phyloP scores from a whole-genome alignment of 345 rosid species.

The Dipteronia sinensis region DNA sequence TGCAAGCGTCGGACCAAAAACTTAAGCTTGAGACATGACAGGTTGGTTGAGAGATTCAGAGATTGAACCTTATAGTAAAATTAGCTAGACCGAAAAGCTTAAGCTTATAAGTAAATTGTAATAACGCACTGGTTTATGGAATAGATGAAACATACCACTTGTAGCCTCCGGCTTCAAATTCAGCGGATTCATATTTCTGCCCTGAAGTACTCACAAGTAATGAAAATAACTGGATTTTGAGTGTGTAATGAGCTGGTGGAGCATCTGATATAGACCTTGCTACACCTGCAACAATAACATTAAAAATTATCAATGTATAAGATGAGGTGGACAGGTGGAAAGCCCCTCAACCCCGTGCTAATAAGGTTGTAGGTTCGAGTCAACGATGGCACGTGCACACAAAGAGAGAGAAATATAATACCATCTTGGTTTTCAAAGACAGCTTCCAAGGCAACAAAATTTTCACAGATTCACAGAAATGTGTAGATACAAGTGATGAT shows the following conservation, averaged over 20 bases:
- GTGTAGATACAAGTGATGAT: not conserved
- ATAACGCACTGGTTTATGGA: too few relatives aligned
- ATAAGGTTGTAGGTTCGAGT: not conserved
- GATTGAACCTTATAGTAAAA: too few relatives aligned
- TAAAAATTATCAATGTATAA: not conserved
- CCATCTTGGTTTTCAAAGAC: slow-evolving; percentile 14
- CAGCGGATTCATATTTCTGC: slow-evolving; percentile 61
- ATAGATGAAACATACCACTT: slow-evolving; percentile 53
- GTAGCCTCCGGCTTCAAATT: slow-evolving; percentile 70
- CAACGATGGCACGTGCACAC: not conserved
- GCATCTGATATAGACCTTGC: slow-evolving; percentile 45
- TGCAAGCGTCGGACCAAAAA: slow-evolving; percentile 13
- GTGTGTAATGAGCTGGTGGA: slow-evolving; percentile 51
- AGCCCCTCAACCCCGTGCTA: too few relatives aligned
- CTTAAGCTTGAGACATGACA: too few relatives aligned
- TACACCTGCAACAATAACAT: slow-evolving; percentile 30
- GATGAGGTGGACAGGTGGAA: too few relatives aligned
- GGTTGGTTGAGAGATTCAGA: too few relatives aligned
- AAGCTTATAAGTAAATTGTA: too few relatives aligned
- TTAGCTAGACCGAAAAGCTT: too few relatives aligned
- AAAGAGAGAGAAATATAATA: slow-evolving; percentile 9
- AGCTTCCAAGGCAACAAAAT: slow-evolving; percentile 23
- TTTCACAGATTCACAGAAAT: not conserved
- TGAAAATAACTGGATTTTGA: slow-evolving; percentile 55
- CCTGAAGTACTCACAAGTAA: slow-evolving; percentile 38